Evolutionary conservation across 352 stramenopile species (phyloP), one percentile per base, ranked within the genome.

Genomic region (Pythium scleroteichum): DNA sequence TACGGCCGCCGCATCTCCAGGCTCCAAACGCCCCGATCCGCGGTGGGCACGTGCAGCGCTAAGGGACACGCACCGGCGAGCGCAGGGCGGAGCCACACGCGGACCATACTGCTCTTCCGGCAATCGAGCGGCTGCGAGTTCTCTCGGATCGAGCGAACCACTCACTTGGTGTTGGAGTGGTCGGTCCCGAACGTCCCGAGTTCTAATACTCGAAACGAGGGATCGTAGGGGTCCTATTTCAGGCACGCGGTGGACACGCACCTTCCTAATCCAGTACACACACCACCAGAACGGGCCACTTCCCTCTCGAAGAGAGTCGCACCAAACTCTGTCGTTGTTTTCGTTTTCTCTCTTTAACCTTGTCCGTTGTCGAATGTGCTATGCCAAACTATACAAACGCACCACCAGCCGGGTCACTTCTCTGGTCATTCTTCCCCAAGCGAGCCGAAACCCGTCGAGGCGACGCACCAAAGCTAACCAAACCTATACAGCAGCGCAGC

Each of bases 51-150:
- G 14, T 46, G 5, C 6, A 46, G 16, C 40, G 40, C 40, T 6
- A 46, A 4, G 16, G 40, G 59, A 27, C 22, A 79, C 73, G 59
- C 61, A 88, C 75, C 76, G 63, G 64, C 53, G 56, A 83, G 67
- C 57, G 76, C 73, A 19, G 80, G 80, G 72, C 80, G 80, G 58
- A 90, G 75, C 72, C 75, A 85, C 67, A 88, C 80, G 71, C 78
- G 78, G 74, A 90, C 72, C 80, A 90, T 90, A 62, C 57, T 66
- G 66, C 56, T 68, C 64, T 60, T 70, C 50, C 46, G 51, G 53
- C 39, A 59, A 53, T 62, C 60, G 44, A 62, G 51, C 64, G 46
- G 64, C 64, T 41, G 53, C 58, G 56, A 33, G 62, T 68, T 69
- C 47, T 62, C 38, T 41, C 13, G 41, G 46, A 22, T 61, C 54